A percentile compares a stretch with the other conserved stretches of the same genome.
These are phyloP conservation scores for Myriosclerotinia scirpicola DNA, from an alignment of 2,329 filamentous ascomycete species.

Conservation along the genomic window DNA sequence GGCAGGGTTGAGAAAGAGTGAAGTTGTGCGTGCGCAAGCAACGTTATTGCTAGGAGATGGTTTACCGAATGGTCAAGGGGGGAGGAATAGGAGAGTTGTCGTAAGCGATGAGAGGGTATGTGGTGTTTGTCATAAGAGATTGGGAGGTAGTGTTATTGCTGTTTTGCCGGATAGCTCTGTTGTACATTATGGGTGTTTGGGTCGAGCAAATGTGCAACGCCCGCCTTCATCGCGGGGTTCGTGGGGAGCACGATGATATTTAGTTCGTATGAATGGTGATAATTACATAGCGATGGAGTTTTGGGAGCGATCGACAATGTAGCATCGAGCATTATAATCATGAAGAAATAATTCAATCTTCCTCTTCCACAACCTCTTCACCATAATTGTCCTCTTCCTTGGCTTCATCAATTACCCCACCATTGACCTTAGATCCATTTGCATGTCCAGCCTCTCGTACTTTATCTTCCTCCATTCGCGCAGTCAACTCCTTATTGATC, in stretches of 20 bases:
- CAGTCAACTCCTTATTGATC: slow-evolving; percentile 70
- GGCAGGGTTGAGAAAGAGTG: slow-evolving; percentile 72
- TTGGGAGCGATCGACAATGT: slow-evolving; percentile 22
- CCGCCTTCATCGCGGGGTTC: slow-evolving; percentile 31
- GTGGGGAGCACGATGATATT: slow-evolving; percentile 32
- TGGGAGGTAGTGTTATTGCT: slow-evolving; percentile 87
- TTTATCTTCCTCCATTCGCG: slow-evolving; percentile 74
- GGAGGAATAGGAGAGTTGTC: slow-evolving; percentile 68
- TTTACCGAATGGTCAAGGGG: slow-evolving; percentile 51
- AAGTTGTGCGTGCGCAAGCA: slow-evolving; percentile 75
- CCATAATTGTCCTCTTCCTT: slow-evolving; percentile 79
- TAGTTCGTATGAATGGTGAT: slow-evolving; percentile 22
- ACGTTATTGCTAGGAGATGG: slow-evolving; percentile 72
- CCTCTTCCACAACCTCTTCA: slow-evolving; percentile 73
- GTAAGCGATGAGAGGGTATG: slow-evolving; percentile 88
- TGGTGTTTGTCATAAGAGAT: slow-evolving; percentile 86
- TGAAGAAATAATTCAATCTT: slow-evolving; percentile 45
- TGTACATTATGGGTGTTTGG: slow-evolving; percentile 79
- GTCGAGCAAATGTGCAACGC: slow-evolving; percentile 48
- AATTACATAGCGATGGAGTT: slow-evolving; percentile 37
- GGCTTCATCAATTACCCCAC: slow-evolving; percentile 49
- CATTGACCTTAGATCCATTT: slow-evolving; percentile 40
- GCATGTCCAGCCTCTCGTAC: slow-evolving; percentile 45
- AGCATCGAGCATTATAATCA: slow-evolving; percentile 21
- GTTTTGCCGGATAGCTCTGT: slow-evolving; percentile 82